phyloP scores from a whole-genome alignment of 2,329 filamentous ascomycete genomes.

The Neofusicoccum laricinum region DNA sequence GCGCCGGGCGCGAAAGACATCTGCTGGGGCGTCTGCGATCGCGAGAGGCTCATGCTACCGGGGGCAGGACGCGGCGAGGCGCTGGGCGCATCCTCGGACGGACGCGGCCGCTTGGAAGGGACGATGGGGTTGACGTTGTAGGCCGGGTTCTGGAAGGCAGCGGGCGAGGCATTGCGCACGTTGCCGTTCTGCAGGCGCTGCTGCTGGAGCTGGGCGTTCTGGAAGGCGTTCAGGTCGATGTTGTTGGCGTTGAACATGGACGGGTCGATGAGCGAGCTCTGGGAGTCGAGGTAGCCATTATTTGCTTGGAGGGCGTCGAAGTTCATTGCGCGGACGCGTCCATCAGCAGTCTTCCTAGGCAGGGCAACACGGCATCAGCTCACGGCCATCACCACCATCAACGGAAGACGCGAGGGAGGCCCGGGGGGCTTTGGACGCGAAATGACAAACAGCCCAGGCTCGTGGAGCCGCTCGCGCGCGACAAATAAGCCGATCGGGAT shows the following conservation, averaged over 20 bases:
- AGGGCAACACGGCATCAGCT: slow-evolving; percentile 14
- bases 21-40: slow-evolving; percentile 89
- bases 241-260: slow-evolving; percentile 34
- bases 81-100: slow-evolving; percentile 78
- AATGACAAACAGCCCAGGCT: slow-evolving; percentile 13
- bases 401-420: slow-evolving; percentile 3
- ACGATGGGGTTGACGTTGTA: slow-evolving; percentile 85
- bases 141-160: slow-evolving; percentile 68
- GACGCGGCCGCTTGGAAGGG: slow-evolving; percentile 82
- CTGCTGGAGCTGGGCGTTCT: slow-evolving; percentile 33
- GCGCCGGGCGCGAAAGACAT: slow-evolving; percentile 61
- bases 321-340: slow-evolving; percentile 19
- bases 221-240: slow-evolving; percentile 53
- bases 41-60: slow-evolving; percentile 52
- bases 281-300: slow-evolving; percentile 22
- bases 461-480: slow-evolving; percentile 13
- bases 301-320: slow-evolving; percentile 19
- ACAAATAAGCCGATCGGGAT: slow-evolving; percentile 17
- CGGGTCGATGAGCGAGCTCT: slow-evolving; percentile 33
- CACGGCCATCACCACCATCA: slow-evolving; percentile 15
- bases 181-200: slow-evolving; percentile 74
- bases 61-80: slow-evolving; percentile 72
- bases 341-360: slow-evolving; percentile 15
- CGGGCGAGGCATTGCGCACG: slow-evolving; percentile 61
- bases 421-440: neutral